These are phyloP conservation scores for Colletotrichum salicis DNA, from an alignment of 2,329 filamentous ascomycete genomes.

Conservation along the genomic window DNA sequence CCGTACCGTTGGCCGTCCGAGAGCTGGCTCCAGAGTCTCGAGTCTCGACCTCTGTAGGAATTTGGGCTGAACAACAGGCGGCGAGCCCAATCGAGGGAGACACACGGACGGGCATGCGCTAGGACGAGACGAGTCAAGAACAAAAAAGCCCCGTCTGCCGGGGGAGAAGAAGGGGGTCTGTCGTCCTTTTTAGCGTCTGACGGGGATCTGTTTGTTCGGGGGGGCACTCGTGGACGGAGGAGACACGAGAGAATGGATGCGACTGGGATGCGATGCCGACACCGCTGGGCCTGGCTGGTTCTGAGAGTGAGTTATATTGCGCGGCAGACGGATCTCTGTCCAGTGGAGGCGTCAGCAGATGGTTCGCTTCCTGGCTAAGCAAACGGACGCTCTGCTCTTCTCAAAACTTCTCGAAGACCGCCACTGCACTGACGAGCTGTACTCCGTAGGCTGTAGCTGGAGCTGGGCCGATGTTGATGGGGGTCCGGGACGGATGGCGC, in stretches of 20 bases:
- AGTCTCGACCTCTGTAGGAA: constrained; percentile 11
- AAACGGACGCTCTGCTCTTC: background rate
- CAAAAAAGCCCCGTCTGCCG: constrained; percentile 22
- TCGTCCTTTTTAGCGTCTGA: constrained; percentile 30
- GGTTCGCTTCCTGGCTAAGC: background rate
- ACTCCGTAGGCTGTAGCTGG: background rate
- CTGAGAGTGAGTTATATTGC: background rate
- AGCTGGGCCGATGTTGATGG: constrained; percentile 1
- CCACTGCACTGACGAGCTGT: constrained; percentile 3
- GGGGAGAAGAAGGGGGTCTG: constrained; percentile 3
- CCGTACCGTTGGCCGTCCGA: constrained; percentile 17
- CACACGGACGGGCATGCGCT: constrained; percentile 23
- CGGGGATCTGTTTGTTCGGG: constrained; percentile 16
- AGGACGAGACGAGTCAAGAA: constrained; percentile 28
- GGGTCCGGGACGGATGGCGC: background rate
- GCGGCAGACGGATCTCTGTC: background rate
- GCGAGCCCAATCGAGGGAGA: constrained; percentile 25
- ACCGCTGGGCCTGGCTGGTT: background rate
- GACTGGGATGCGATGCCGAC: constrained; percentile 11
- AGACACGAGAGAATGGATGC: constrained; percentile 12
- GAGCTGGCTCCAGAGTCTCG: background rate
- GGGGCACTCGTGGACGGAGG: constrained; percentile 14
- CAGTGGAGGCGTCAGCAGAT: background rate
- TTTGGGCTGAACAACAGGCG: constrained; percentile 23
- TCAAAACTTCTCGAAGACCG: background rate